Percentiles rank a stretch among this genome's conserved stretches.
These are phyloP conservation scores for Huiozyma naganishii DNA, from an alignment of 805 yeast species.

Conservation along the genomic window DNA sequence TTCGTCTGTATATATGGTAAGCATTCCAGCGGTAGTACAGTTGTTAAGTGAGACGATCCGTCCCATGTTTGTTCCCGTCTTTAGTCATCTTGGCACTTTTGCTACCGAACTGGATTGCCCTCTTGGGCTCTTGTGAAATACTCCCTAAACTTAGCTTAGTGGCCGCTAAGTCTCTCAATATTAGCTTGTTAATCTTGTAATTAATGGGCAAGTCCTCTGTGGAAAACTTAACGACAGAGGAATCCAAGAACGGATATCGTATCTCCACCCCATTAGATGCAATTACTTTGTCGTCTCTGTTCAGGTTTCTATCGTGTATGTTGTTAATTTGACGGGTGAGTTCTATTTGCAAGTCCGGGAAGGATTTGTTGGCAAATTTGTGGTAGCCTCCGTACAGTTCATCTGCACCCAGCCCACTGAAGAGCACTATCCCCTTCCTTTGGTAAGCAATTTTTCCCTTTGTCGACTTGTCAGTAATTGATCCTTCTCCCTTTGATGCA, in stretches of 20 bases:
- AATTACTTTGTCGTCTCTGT: slow-evolving; percentile 86
- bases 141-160: slow-evolving; percentile 34
- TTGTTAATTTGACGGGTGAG: slow-evolving; percentile 60
- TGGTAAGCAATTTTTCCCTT: slow-evolving; percentile 25
- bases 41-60: slow-evolving; percentile 31
- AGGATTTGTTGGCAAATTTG: slow-evolving; percentile 47
- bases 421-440: slow-evolving; percentile 54
- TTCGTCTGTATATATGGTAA: too few relatives aligned
- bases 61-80: slow-evolving; percentile 66
- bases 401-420: slow-evolving; percentile 96
- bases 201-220: slow-evolving; percentile 39
- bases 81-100: slow-evolving; percentile 88
- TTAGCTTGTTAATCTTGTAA: slow-evolving; percentile 39
- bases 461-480: slow-evolving; percentile 4
- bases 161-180: slow-evolving; percentile 54
- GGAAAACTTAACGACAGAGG: slow-evolving; percentile 41
- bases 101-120: slow-evolving; percentile 97
- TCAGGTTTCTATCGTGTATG: slow-evolving; percentile 69
- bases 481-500: slow-evolving; percentile 58
- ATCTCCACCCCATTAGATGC: slow-evolving; percentile 82
- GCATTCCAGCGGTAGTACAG: too few relatives aligned
- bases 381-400: slow-evolving; percentile 95
- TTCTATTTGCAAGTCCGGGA: slow-evolving; percentile 42
- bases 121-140: slow-evolving; percentile 66
- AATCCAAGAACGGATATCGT: slow-evolving; percentile 77